Evolutionary conservation across 768 basidiomycete genomes (phyloP), one percentile per base, ranked within the genome.

Genomic region (Macrolepiota albuminosa): DNA sequence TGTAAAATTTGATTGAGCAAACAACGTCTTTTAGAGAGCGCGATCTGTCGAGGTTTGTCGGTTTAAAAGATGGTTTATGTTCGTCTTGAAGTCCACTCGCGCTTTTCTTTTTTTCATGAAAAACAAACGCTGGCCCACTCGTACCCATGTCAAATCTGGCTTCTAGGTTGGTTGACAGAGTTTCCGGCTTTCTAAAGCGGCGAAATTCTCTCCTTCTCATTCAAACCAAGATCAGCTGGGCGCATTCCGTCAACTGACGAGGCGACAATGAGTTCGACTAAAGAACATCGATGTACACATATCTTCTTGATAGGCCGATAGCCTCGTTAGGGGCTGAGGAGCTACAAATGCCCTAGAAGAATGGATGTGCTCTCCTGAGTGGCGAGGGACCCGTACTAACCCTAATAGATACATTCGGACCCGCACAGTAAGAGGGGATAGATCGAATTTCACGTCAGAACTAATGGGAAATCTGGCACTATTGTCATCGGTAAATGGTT

Each of bases 361-460:
- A 82, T 76, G 2, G 60, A 57, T 26, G 60, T 60, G 16, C n/a
- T 50, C 43, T 60, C 58, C 43, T 37, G 33, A 24, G 54, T 7
- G 63, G 64, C 31, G 59, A 49, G 39, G 43, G 46, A 37, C 51
- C 51, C 39, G 18, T 46, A 42, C 2, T 42, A 16, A 86, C 83
- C 4, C 84, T 75, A 2, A 79, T 37, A 0, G 85, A 79, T 0
- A 85, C 83, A 3, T 84, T 75, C 3, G 86, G 84, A 0, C 85
- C 84, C 0, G 78, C 76, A 3, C 79, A 1, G 77, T 5, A 84
- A 85, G 69, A 86, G 85, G 74, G 76, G 79, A 63, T 84, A 85
- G 16, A 85, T 73, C 1, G 83, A 84, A 6, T 84, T 67, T 84
- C 85, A 87, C 0, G 82, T 84, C 34, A 87, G 63, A 1, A 86